Conservation (phyloP, 2,329 filamentous ascomycete genomes). For the Sclerotinia minor region DNA sequence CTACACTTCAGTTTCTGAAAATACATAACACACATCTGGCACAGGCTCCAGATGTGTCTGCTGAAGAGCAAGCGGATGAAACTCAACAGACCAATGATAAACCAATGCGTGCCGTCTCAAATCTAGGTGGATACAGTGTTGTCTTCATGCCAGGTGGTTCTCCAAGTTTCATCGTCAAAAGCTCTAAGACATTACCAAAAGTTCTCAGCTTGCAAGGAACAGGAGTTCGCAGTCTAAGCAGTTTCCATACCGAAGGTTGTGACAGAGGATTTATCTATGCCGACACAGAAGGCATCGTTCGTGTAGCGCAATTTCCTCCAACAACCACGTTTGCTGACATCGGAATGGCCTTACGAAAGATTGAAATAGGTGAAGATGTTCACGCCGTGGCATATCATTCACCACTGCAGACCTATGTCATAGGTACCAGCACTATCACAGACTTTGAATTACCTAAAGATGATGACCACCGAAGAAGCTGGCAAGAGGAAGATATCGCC, state of each 20-base stretch:
- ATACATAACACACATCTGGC: conserved; percentile 67
- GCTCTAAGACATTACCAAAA: conserved; percentile 72
- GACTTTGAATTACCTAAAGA: conserved; percentile 85
- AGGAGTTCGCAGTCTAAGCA: conserved; percentile 68
- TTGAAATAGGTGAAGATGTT: conserved; percentile 69
- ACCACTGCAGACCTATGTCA: conserved; percentile 70
- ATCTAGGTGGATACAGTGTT: conserved; percentile 75
- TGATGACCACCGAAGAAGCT: conserved; percentile 76
- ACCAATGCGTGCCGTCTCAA: conserved; percentile 49
- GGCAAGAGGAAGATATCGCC: conserved; percentile 66
- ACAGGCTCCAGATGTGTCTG: conserved; percentile 52
- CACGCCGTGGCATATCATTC: conserved; percentile 75
- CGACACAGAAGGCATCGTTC: conserved; percentile 69
- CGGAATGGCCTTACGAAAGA: conserved; percentile 72
- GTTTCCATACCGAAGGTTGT: conserved; percentile 75
- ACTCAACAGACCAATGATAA: conserved; percentile 46
- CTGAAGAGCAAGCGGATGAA: conserved; percentile 52
- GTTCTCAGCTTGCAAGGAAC: conserved; percentile 71
- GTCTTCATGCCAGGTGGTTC: conserved; percentile 81
- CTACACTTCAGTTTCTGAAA: conserved; percentile 73
- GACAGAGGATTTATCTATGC: conserved; percentile 82
- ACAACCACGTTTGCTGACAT: conserved; percentile 70
- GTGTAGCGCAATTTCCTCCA: conserved; percentile 70
- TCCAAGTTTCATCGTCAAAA: conserved; percentile 80
- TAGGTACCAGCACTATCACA: conserved; percentile 66